Percentiles rank a stretch among this genome's conserved stretches.
These are phyloP conservation scores for Pterula multifida DNA, from an alignment of 1,284 basidiomycete genomes.

Conservation along the genomic window DNA sequence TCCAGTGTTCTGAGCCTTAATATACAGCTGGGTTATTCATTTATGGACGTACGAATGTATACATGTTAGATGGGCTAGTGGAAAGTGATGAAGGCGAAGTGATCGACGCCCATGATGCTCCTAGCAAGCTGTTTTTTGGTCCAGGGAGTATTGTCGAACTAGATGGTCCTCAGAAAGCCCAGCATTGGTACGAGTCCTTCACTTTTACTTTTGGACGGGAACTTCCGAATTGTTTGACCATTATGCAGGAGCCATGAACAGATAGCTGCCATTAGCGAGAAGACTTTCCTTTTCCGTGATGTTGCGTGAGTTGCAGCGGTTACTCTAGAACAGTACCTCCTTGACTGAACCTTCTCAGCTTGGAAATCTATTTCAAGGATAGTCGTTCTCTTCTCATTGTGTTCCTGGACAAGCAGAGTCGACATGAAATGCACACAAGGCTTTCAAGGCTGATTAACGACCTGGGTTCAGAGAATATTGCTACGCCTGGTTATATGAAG, in stretches of 20 bases:
- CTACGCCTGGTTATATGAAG: conserved; percentile 33
- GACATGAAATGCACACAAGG: conserved; percentile 52
- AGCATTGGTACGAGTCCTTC: conserved; percentile 48
- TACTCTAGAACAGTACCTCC: neutral
- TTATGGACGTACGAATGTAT: conserved; percentile 74
- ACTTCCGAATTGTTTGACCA: conserved; percentile 5
- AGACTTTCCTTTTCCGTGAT: conserved; percentile 82
- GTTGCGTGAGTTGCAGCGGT: conserved; percentile 54
- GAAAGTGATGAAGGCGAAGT: conserved; percentile 82
- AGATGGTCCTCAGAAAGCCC: conserved; percentile 63
- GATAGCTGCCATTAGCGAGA: conserved; percentile 67
- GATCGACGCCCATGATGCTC: conserved; percentile 81
- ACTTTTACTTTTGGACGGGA: conserved; percentile 4
- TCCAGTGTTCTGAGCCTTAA: conserved; percentile 3
- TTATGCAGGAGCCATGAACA: conserved; percentile 66
- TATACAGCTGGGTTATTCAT: conserved; percentile 73
- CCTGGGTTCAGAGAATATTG: conserved; percentile 20
- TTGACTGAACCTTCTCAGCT: conserved; percentile 25
- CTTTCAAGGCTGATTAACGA: conserved; percentile 38
- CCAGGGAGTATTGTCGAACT: conserved; percentile 77
- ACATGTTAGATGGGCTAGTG: conserved; percentile 89
- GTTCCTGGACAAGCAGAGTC: conserved; percentile 58
- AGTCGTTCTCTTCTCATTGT: conserved; percentile 74
- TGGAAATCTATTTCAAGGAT: conserved; percentile 88
- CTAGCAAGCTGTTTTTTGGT: conserved; percentile 72